A percentile compares a stretch with the other conserved stretches of the same genome.
Evolutionary conservation across 805 yeast genomes (phyloP).

Genomic region (Candida silvicultrix): DNA sequence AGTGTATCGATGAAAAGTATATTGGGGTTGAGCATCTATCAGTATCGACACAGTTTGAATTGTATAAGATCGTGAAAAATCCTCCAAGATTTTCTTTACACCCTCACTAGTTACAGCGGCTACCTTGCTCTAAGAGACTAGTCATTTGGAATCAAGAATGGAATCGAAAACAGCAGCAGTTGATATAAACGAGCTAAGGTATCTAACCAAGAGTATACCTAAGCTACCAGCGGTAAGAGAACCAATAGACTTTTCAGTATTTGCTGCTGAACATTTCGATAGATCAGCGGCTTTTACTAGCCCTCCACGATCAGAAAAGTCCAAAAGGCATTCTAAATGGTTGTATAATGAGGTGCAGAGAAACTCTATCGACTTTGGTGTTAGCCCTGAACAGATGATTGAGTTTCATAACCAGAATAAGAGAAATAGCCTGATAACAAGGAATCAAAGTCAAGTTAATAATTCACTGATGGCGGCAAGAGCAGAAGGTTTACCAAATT

Average conservation of each 20-base stretch:
- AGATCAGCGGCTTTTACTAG: background rate
- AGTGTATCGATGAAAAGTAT: too few relatives aligned
- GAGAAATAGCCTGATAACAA: background rate
- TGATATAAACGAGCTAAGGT: slow-evolving; percentile 9
- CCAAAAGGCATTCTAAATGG: slow-evolving; percentile 4
- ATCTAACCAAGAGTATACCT: slow-evolving; percentile 2
- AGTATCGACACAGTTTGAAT: too few relatives aligned
- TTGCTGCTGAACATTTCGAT: slow-evolving; percentile 12
- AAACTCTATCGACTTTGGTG: slow-evolving; percentile 14
- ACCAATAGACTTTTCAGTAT: slow-evolving; percentile 8
- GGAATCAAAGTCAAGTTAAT: background rate
- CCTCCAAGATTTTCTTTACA: too few relatives aligned
- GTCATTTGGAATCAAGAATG: too few relatives aligned
- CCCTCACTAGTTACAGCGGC: too few relatives aligned
- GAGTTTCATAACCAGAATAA: slow-evolving; percentile 2
- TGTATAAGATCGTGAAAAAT: too few relatives aligned
- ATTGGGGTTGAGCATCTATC: too few relatives aligned
- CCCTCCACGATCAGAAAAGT: background rate
- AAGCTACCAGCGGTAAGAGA: background rate
- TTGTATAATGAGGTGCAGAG: slow-evolving; percentile 15
- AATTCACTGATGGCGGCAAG: too few relatives aligned
- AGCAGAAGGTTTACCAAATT: too few relatives aligned
- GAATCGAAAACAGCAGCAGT: background rate
- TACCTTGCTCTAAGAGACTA: too few relatives aligned
- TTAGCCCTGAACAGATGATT: slow-evolving; percentile 11